phyloP scores from a whole-genome alignment of 768 basidiomycete genomes.

The Panaeolus papilionaceus region DNA sequence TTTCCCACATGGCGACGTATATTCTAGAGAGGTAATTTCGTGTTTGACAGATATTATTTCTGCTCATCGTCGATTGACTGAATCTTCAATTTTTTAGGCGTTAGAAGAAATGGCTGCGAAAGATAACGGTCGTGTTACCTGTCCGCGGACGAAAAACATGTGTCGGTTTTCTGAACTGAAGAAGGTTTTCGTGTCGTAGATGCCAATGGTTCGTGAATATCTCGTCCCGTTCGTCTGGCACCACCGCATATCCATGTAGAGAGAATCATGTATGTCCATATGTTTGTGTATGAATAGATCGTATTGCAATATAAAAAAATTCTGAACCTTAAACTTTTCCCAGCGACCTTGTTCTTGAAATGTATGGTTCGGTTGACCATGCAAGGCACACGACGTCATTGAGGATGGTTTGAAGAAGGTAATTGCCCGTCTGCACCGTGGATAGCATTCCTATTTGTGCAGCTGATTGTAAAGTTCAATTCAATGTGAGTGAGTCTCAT shows the following conservation, averaged over 20 bases:
- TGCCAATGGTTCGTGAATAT: background rate
- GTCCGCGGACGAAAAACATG: constrained; percentile 73
- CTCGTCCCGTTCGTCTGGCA: background rate
- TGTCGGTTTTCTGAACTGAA: constrained; percentile 71
- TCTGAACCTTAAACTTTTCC: background rate
- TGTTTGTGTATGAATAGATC: background rate
- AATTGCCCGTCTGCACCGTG: background rate
- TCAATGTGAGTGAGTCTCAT: too few species aligned
- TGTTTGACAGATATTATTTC: constrained; percentile 15
- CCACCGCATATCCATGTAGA: background rate
- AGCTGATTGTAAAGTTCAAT: background rate
- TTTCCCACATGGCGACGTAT: constrained; percentile 90
- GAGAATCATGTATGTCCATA: background rate
- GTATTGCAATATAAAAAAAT: background rate
- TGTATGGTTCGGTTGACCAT: too few species aligned
- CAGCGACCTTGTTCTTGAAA: too few species aligned
- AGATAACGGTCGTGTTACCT: constrained; percentile 81
- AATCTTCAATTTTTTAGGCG: constrained; percentile 55
- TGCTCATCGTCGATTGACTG: constrained; percentile 19
- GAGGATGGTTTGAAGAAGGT: too few species aligned
- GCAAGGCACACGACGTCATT: too few species aligned
- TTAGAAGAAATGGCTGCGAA: constrained; percentile 87
- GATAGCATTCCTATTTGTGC: background rate
- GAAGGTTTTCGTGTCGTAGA: constrained; percentile 91
- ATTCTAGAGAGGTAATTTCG: constrained; percentile 83